phyloP scores from a whole-genome alignment of 495 filamentous ascomycete species.

The Xeromyces bisporus region DNA sequence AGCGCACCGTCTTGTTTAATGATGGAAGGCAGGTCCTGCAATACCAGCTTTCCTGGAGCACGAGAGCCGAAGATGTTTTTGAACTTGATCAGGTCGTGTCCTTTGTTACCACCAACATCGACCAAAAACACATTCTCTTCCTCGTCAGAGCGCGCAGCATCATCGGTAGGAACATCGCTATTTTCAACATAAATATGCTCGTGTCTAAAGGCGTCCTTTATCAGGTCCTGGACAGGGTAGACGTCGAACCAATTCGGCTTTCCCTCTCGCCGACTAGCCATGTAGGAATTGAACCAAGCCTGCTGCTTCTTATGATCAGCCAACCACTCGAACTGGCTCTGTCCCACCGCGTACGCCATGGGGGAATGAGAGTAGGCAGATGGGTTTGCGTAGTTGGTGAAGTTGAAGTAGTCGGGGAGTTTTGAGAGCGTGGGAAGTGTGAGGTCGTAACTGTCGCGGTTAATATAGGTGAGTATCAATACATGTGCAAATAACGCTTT shows the following conservation, averaged over 20 bases:
- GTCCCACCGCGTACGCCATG: slow-evolving; percentile 24
- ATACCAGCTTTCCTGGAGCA: slow-evolving; percentile 10
- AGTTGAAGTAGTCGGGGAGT: slow-evolving; percentile 17
- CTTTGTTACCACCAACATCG: slow-evolving; percentile 26
- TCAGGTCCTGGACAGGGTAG: slow-evolving; percentile 15
- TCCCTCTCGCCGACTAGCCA: slow-evolving; percentile 22
- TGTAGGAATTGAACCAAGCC: slow-evolving; percentile 23
- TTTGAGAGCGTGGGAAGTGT: slow-evolving; percentile 19
- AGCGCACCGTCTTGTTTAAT: slow-evolving; percentile 6
- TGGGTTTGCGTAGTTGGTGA: slow-evolving; percentile 15
- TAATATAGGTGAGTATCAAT: background rate
- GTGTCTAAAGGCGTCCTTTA: slow-evolving; percentile 4
- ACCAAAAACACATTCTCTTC: slow-evolving; percentile 21
- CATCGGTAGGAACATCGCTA: background rate
- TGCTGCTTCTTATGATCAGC: slow-evolving; percentile 15
- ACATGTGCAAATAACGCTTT: too few species aligned
- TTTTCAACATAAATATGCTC: background rate
- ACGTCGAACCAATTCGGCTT: slow-evolving; percentile 21
- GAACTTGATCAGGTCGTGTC: slow-evolving; percentile 21
- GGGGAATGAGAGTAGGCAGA: slow-evolving; percentile 18
- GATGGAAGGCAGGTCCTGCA: slow-evolving; percentile 22
- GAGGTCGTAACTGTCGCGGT: slow-evolving; percentile 18
- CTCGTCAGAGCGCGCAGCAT: background rate
- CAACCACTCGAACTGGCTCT: slow-evolving; percentile 28
- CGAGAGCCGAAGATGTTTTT: slow-evolving; percentile 6